Evolutionary conservation across 495 filamentous ascomycete species (phyloP).

Genomic region (Apiosordaria backusii): DNA sequence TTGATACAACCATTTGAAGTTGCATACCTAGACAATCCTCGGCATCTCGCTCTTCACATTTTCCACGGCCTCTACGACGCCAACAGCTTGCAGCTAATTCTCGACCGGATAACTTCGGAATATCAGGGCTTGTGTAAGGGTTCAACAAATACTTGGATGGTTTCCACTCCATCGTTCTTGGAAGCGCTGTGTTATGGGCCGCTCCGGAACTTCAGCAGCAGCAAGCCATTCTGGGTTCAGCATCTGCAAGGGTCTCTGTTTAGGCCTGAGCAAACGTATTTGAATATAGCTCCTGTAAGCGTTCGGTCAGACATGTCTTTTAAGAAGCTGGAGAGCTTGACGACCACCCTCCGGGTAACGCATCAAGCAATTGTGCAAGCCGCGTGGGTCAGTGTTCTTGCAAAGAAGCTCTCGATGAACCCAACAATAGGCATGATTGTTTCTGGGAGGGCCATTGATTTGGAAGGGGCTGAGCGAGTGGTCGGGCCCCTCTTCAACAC

Average conservation of each 20-base stretch:
- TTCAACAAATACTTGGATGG: background rate
- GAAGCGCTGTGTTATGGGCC: slow-evolving; percentile 54
- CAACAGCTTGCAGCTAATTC: slow-evolving; percentile 64
- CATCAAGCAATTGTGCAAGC: slow-evolving; percentile 72
- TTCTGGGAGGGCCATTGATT: slow-evolving; percentile 64
- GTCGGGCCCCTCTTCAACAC: slow-evolving; percentile 93
- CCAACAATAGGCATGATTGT: slow-evolving; percentile 62
- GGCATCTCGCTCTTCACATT: slow-evolving; percentile 57
- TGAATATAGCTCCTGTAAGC: slow-evolving; percentile 12
- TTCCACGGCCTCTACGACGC: slow-evolving; percentile 92
- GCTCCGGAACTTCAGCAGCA: slow-evolving; percentile 50
- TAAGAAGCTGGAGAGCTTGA: slow-evolving; percentile 41
- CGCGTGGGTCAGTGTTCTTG: slow-evolving; percentile 59
- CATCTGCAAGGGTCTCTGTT: slow-evolving; percentile 46
- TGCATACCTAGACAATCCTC: slow-evolving; percentile 33
- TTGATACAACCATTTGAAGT: slow-evolving; percentile 36
- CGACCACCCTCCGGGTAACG: slow-evolving; percentile 61
- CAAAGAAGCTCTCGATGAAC: slow-evolving; percentile 32
- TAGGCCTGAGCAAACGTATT: slow-evolving; percentile 23
- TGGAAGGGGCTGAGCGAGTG: slow-evolving; percentile 61
- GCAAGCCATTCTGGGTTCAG: slow-evolving; percentile 64
- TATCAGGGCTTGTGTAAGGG: slow-evolving; percentile 35
- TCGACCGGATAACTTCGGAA: slow-evolving; percentile 52
- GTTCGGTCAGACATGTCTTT: slow-evolving; percentile 25
- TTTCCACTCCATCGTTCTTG: slow-evolving; percentile 43